phyloP scores from a whole-genome alignment of 1,284 basidiomycete genomes.

The Puccinia polysora region DNA sequence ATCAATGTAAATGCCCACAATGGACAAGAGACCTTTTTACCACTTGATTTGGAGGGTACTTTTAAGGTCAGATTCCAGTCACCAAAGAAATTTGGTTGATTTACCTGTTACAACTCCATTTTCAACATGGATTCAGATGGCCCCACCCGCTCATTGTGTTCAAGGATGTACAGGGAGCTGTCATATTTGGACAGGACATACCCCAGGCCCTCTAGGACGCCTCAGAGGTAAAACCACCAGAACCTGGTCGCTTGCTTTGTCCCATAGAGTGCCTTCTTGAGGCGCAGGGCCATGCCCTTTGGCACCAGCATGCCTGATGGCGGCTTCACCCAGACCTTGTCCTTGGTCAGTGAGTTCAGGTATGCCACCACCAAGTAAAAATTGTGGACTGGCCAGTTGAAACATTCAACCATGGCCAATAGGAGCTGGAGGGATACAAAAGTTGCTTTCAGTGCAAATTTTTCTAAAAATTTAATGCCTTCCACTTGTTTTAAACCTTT shows the following conservation, averaged over 20 bases:
- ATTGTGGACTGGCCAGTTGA: background rate
- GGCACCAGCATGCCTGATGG: background rate
- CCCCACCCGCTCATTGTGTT: background rate
- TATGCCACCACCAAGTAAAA: constrained; percentile 26
- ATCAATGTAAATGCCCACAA: background rate
- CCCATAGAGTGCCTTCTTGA: constrained; percentile 13
- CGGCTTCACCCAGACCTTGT: constrained; percentile 1
- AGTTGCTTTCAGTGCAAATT: constrained; percentile 1
- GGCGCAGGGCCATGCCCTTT: background rate
- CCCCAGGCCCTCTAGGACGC: background rate
- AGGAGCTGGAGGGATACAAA: constrained; percentile 7
- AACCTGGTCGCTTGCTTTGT: background rate
- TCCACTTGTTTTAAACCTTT: background rate
- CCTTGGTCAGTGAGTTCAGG: constrained; percentile 13
- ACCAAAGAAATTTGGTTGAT: background rate
- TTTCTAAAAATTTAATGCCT: background rate
- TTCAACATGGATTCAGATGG: constrained; percentile 13
- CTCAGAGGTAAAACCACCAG: background rate
- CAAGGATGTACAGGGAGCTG: constrained; percentile 1
- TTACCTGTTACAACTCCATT: background rate
- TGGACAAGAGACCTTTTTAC: background rate
- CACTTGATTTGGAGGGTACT: background rate
- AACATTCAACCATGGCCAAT: background rate
- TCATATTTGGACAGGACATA: background rate
- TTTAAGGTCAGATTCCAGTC: background rate